A percentile compares a stretch with the other conserved stretches of the same genome.
These are phyloP conservation scores for Austroboletus festivus DNA, from an alignment of 768 basidiomycete genomes.

Conservation along the genomic window DNA sequence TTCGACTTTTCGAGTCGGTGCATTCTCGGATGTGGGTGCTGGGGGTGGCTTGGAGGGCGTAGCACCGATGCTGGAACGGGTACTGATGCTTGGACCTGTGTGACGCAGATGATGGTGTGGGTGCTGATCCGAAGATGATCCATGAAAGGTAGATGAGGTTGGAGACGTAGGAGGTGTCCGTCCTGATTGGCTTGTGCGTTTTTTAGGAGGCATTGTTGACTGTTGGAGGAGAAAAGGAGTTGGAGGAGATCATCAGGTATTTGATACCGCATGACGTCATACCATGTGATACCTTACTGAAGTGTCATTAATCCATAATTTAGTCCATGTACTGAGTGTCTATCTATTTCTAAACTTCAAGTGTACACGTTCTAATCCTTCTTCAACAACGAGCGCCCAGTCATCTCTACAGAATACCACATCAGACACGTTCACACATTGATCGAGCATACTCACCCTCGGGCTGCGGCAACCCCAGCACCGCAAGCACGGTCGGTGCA, in stretches of 20 bases:
- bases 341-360: constrained; percentile 6
- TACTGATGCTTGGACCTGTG: constrained; percentile 14
- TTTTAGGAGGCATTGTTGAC: constrained; percentile 15
- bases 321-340: neutral
- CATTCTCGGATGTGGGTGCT: neutral
- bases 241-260: neutral
- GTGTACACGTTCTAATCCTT: constrained; percentile 19
- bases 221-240: neutral
- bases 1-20: no score
- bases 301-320: no score
- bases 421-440: no score
- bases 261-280: constrained; percentile 14
- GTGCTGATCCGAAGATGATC: neutral
- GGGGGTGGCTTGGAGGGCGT: constrained; percentile 2
- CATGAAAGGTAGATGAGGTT: constrained; percentile 3
- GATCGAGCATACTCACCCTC: constrained; percentile 44
- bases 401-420: constrained; percentile 23
- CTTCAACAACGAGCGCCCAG: constrained; percentile 27
- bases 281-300: constrained; percentile 8
- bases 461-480: constrained; percentile 71
- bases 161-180: constrained; percentile 3
- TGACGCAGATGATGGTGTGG: constrained; percentile 18
- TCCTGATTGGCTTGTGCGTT: constrained; percentile 14
- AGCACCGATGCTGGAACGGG: constrained; percentile 1
- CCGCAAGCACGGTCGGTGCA: constrained; percentile 80